Conservation (phyloP, 2,329 filamentous ascomycete species). For the Metarhizium robertsii region DNA sequence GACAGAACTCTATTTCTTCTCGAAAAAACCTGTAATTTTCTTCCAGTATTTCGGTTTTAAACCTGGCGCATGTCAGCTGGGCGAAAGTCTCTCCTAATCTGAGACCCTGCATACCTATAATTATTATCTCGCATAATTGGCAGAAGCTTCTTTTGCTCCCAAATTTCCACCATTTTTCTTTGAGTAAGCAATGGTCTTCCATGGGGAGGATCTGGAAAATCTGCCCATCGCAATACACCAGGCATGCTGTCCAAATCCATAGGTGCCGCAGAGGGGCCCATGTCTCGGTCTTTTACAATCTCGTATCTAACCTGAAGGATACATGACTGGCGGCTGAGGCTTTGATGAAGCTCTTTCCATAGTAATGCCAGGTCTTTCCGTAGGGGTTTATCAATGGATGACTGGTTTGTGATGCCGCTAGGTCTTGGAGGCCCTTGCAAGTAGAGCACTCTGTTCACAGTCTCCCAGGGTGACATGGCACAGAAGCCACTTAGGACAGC, state of each 20-base stretch:
- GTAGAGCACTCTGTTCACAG: slow-evolving; percentile 42
- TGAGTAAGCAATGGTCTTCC: slow-evolving; percentile 37
- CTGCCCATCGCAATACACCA: slow-evolving; percentile 47
- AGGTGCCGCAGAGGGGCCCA: slow-evolving; percentile 26
- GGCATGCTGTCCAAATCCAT: slow-evolving; percentile 31
- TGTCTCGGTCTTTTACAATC: slow-evolving; percentile 36
- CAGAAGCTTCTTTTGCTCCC: slow-evolving; percentile 38
- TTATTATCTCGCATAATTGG: slow-evolving; percentile 41
- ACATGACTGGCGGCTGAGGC: slow-evolving; percentile 47
- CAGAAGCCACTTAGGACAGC: slow-evolving; percentile 48
- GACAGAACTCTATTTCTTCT: slow-evolving; percentile 44
- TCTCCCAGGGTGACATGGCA: slow-evolving; percentile 43
- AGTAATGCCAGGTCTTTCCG: slow-evolving; percentile 26
- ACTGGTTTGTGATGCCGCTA: slow-evolving; percentile 33
- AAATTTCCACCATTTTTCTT: slow-evolving; percentile 48
- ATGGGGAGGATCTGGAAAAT: slow-evolving; percentile 48
- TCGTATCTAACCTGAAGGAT: slow-evolving; percentile 47
- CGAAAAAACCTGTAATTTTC: slow-evolving; percentile 44
- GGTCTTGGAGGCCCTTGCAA: slow-evolving; percentile 39
- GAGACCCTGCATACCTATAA: slow-evolving; percentile 32
- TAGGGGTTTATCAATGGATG: slow-evolving; percentile 27
- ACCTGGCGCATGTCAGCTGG: slow-evolving; percentile 25
- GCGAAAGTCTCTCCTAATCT: not conserved
- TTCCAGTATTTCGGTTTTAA: slow-evolving; percentile 43
- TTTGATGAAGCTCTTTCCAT: slow-evolving; percentile 47